Percentiles rank a stretch among this genome's conserved stretches.
phyloP scores from a whole-genome alignment of 352 stramenopile species.

The Phytophthora sp. region DNA sequence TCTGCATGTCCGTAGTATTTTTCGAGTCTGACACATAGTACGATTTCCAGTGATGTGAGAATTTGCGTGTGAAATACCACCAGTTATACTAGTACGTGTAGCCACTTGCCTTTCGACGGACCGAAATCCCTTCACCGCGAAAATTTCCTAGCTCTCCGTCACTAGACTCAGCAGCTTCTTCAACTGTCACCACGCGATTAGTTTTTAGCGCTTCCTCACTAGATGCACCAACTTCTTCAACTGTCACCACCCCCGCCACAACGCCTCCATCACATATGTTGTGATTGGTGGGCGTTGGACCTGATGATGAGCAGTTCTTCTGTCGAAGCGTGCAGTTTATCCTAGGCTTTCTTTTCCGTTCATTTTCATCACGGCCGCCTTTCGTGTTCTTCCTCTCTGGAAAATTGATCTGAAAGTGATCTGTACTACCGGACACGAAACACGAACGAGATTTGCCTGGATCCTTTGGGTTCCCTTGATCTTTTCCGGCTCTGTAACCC shows the following conservation, averaged over 20 bases:
- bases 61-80: constrained; percentile 16
- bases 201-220: too few relatives aligned
- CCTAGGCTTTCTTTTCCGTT: background rate
- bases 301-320: background rate
- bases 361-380: background rate
- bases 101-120: too few relatives aligned
- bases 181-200: too few relatives aligned
- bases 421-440: constrained; percentile 7
- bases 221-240: too few relatives aligned
- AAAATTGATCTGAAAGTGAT: background rate
- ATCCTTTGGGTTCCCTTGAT: too few relatives aligned
- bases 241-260: background rate
- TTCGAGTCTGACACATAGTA: constrained; percentile 8
- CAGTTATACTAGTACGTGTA: too few relatives aligned
- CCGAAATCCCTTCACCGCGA: too few relatives aligned
- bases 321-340: constrained; percentile 10
- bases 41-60: constrained; percentile 2
- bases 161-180: too few relatives aligned
- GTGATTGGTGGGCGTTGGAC: background rate
- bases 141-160: too few relatives aligned
- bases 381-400: constrained; percentile 5
- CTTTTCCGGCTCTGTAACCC: too few relatives aligned
- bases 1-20: background rate
- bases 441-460: constrained; percentile 7
- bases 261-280: background rate